These are phyloP conservation scores for Agaricus subrufescens DNA, from an alignment of 768 basidiomycete species.

Conservation along the genomic window DNA sequence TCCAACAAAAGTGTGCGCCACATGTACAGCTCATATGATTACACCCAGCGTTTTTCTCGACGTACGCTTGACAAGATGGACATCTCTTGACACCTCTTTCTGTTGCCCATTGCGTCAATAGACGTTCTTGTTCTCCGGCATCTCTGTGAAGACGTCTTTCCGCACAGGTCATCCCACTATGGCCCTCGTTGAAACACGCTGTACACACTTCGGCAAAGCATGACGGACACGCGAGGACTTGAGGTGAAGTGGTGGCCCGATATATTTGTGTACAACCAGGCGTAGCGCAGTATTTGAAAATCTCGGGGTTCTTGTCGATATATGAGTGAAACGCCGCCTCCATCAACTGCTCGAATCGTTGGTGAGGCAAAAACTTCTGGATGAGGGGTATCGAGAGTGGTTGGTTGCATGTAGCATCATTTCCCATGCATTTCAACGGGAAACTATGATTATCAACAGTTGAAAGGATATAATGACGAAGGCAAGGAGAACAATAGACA, in stretches of 20 bases:
- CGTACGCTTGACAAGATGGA: constrained; percentile 37
- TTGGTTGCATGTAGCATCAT: constrained; percentile 47
- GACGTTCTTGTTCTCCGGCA: constrained; percentile 35
- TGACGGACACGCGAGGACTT: constrained; percentile 43
- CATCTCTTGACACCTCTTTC: constrained; percentile 39
- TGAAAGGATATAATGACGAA: constrained; percentile 41
- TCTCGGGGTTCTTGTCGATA: constrained; percentile 48
- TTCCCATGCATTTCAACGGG: constrained; percentile 62
- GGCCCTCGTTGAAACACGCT: constrained; percentile 42
- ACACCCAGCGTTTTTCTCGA: constrained; percentile 50
- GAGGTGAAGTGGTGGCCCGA: constrained; percentile 21
- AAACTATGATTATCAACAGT: constrained; percentile 40
- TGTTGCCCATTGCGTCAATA: constrained; percentile 35
- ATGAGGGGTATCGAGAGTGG: constrained; percentile 53
- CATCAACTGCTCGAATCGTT: constrained; percentile 48
- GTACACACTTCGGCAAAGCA: constrained; percentile 47
- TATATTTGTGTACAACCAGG: constrained; percentile 73
- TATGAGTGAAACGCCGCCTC: constrained; percentile 52
- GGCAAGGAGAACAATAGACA: constrained; percentile 43
- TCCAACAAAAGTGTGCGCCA: constrained; percentile 33
- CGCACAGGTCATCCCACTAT: constrained; percentile 48
- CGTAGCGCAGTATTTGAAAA: constrained; percentile 65
- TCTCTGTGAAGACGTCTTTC: constrained; percentile 28
- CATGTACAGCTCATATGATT: constrained; percentile 52
- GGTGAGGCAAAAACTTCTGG: constrained; percentile 41